A percentile compares a stretch with the other conserved stretches of the same genome.
Evolutionary conservation across 208 protist genomes (phyloP).

Genomic region (Acanthamoeba divionensis): DNA sequence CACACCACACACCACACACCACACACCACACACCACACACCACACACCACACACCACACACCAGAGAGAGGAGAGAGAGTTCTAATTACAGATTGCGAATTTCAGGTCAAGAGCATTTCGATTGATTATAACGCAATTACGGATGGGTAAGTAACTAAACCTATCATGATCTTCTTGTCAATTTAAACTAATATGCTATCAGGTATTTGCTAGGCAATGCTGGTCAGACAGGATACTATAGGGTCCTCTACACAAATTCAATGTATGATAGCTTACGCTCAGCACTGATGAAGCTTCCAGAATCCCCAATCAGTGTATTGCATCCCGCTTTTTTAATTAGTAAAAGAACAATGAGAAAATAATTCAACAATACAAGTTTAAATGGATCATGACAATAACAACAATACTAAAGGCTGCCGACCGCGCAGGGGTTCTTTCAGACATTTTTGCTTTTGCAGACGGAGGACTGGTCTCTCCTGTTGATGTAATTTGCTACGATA

Average conservation of each 20-base stretch:
- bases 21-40: too few species aligned
- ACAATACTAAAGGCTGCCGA: background rate
- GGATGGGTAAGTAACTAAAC: too few species aligned
- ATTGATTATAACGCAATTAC: too few species aligned
- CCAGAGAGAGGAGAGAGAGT: too few species aligned
- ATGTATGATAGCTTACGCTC: background rate
- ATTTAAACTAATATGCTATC: too few species aligned
- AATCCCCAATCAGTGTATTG: background rate
- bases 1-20: too few species aligned
- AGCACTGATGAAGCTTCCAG: background rate
- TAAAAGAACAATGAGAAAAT: background rate
- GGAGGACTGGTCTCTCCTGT: background rate
- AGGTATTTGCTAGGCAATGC: conserved; percentile 20
- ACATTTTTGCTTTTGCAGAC: conserved; percentile 21
- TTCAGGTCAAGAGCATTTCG: too few species aligned
- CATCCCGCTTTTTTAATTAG: background rate
- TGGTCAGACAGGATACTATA: conserved; percentile 21
- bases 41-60: too few species aligned
- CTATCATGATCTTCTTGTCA: too few species aligned
- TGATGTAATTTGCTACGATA: background rate
- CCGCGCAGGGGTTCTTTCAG: background rate
- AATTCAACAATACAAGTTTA: background rate
- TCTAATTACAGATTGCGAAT: too few species aligned
- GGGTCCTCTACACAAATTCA: background rate
- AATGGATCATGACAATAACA: background rate